Evolutionary conservation across 2,329 filamentous ascomycete genomes (phyloP), one percentile per base, ranked within the genome.

Genomic region (Hypoxylon sp.): DNA sequence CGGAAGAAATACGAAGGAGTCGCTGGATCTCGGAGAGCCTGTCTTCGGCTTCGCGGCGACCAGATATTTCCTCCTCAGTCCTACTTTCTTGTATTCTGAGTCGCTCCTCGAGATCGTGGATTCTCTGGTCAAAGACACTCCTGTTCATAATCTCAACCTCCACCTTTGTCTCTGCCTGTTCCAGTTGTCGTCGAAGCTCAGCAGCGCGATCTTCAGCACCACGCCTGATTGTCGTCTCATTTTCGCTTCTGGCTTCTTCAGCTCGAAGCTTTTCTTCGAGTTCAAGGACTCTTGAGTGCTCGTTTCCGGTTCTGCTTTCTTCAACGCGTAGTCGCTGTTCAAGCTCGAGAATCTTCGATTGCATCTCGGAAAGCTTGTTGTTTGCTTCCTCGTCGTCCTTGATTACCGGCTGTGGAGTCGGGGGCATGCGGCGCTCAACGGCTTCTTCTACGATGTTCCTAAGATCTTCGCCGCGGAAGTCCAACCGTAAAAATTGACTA

Each of bases 11-110:
- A 61, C 87, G 85, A 24, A 93, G 82, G 20, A 90, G 83, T 56
- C 88, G 84, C 76, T 93, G 89, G n/a, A 89, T 83, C 73, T 94
- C 90, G 4, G 89, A 85, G 13, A 92, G 80, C 63, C 87, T 86
- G 72, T 94, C 91, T 74, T 94, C 91, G 1, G 89, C 89, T 32
- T 87, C 83, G 56, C 90, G 85, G 61, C 91, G 87, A 49, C 79
- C 78, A 46, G 84, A 80, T 62, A 89, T 79, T 70, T 94, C 90
- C 54, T 86, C 79, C 65, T 93, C 89, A 1, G 84, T 85, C 58
- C 85, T 84, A 34, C 83, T 82, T 68, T 92, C 88, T 34, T 90
- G 86, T 8, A 85, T 78, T 62, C 85, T 84, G 47, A 92, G 81
- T 73, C 88, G 88, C 47, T 87, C 88, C 73, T 93, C 91, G 1